Conservation (phyloP, 2,329 filamentous ascomycete genomes). For the Exophiala sp. region DNA sequence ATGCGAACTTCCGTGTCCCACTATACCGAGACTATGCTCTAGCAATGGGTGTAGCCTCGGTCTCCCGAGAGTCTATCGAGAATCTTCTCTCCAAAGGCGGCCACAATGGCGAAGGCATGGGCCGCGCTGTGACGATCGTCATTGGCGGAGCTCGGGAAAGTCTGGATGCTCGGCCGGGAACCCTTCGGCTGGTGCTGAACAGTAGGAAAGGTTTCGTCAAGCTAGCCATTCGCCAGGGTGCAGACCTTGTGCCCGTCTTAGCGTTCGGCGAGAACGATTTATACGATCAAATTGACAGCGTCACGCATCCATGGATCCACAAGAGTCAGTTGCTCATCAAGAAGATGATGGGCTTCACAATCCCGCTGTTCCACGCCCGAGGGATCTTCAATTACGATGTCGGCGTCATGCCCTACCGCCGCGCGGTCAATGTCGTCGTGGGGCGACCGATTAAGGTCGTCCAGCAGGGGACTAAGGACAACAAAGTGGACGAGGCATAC, state of each 20-base stretch:
- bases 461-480: slow-evolving; percentile 50
- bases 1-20: slow-evolving; percentile 89
- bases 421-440: slow-evolving; percentile 82
- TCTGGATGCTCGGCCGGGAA: slow-evolving; percentile 75
- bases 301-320: slow-evolving; percentile 71
- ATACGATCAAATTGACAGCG: slow-evolving; percentile 80
- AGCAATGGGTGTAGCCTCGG: slow-evolving; percentile 76
- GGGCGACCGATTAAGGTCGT: slow-evolving; percentile 71
- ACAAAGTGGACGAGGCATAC: slow-evolving; percentile 64
- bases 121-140: slow-evolving; percentile 93
- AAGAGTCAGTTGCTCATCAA: slow-evolving; percentile 77
- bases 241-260: slow-evolving; percentile 85
- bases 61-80: slow-evolving; percentile 85
- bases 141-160: slow-evolving; percentile 89
- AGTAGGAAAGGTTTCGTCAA: slow-evolving; percentile 90
- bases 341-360: slow-evolving; percentile 81
- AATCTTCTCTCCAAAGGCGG: slow-evolving; percentile 80
- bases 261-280: slow-evolving; percentile 94
- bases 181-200: slow-evolving; percentile 69
- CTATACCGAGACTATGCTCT: slow-evolving; percentile 94
- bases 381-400: slow-evolving; percentile 98
- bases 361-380: slow-evolving; percentile 82
- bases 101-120: slow-evolving; percentile 71
- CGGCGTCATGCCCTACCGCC: slow-evolving; percentile 87
- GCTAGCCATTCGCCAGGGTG: slow-evolving; percentile 83